phyloP scores from a whole-genome alignment of 2,329 filamentous ascomycete species.

The Leptographium galeiforme region DNA sequence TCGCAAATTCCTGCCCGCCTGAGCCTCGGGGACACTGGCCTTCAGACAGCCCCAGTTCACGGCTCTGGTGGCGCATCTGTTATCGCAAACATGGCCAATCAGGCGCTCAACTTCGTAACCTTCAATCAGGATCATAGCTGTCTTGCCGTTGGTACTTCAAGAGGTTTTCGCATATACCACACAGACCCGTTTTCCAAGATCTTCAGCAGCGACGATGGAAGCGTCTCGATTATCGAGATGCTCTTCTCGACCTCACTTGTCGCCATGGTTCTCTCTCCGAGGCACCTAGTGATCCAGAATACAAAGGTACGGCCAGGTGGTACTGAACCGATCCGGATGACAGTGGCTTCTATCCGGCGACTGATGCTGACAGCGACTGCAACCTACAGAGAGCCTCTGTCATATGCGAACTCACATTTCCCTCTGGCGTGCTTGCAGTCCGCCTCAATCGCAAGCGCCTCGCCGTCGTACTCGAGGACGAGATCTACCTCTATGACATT shows the following conservation, averaged over 20 bases:
- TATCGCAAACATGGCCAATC: conserved; percentile 42
- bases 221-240: conserved; percentile 96
- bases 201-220: conserved; percentile 86
- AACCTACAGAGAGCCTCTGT: conserved; percentile 49
- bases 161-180: conserved; percentile 91
- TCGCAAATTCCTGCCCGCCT: background rate
- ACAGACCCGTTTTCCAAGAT: conserved; percentile 93
- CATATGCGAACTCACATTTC: conserved; percentile 97
- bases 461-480: conserved; percentile 84
- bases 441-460: conserved; percentile 88
- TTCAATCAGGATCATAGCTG: conserved; percentile 99
- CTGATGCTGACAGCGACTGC: background rate
- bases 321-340: background rate
- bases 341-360: background rate
- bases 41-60: background rate
- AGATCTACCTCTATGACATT: conserved; percentile 97
- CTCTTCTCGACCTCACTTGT: conserved; percentile 96
- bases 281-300: conserved; percentile 90
- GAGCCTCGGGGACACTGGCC: background rate
- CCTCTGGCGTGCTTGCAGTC: conserved; percentile 87
- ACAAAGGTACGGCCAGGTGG: conserved; percentile 51
- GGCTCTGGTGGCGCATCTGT: conserved; percentile 7
- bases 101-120: conserved; percentile 89
- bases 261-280: conserved; percentile 79
- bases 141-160: conserved; percentile 85